Percentiles rank a stretch among this genome's conserved stretches.
These are phyloP conservation scores for Colletotrichum caudatum DNA, from an alignment of 2,329 filamentous ascomycete genomes.

Conservation along the genomic window DNA sequence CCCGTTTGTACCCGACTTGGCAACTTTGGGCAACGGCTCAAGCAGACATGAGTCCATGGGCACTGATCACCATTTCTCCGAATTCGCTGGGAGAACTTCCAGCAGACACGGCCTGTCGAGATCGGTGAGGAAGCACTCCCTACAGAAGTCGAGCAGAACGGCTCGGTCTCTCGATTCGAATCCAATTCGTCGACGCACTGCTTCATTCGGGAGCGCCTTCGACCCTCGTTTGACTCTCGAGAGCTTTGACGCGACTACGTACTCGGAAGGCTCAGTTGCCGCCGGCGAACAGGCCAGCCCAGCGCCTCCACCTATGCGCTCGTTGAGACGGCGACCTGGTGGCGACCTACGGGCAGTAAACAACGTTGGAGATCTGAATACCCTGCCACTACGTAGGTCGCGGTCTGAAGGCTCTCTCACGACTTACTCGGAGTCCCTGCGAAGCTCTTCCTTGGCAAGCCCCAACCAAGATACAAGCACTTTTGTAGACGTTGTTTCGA, in stretches of 20 bases:
- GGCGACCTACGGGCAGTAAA: constrained; percentile 78
- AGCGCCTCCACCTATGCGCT: constrained; percentile 67
- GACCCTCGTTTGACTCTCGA: constrained; percentile 62
- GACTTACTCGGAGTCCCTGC: constrained; percentile 70
- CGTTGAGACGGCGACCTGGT: constrained; percentile 78
- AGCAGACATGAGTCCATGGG: constrained; percentile 50
- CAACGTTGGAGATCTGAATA: constrained; percentile 72
- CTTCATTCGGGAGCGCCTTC: constrained; percentile 70
- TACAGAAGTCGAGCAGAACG: constrained; percentile 62
- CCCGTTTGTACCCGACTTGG: constrained; percentile 61
- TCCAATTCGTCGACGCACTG: constrained; percentile 65
- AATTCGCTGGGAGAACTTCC: constrained; percentile 45
- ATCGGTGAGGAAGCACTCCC: constrained; percentile 51
- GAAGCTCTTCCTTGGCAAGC: constrained; percentile 67
- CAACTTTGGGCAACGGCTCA: constrained; percentile 51
- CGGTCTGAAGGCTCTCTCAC: constrained; percentile 71
- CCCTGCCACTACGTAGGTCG: constrained; percentile 62
- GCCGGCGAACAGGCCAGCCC: constrained; percentile 56
- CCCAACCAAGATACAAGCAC: constrained; percentile 54
- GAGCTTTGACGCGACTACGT: constrained; percentile 72
- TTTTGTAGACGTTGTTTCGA: constrained; percentile 59
- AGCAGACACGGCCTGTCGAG: constrained; percentile 16
- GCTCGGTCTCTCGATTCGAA: constrained; percentile 62
- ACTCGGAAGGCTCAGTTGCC: constrained; percentile 64
- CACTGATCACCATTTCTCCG: constrained; percentile 50